Percentiles rank a stretch among this genome's conserved stretches.
Evolutionary conservation across 306 rosid genomes (phyloP).

Genomic region (Coriaria nepalensis): DNA sequence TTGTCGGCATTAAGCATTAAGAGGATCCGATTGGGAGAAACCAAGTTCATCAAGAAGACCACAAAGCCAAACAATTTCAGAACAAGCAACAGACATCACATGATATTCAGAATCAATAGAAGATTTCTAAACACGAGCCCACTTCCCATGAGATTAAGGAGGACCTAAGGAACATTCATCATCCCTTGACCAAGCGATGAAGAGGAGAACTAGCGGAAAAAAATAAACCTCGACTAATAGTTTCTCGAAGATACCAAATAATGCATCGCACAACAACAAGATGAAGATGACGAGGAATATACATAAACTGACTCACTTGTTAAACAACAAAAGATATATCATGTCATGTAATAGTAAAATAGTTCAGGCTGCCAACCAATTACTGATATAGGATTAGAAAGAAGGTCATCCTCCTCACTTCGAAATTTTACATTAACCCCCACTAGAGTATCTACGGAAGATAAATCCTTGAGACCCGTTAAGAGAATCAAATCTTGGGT

Average conservation of each 20-base stretch:
- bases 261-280: neutral
- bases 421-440: neutral
- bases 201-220: no score
- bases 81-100: no score
- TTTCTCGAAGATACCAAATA: neutral
- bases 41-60: no score
- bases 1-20: no score
- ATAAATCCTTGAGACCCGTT: neutral
- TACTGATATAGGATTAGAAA: neutral
- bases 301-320: neutral
- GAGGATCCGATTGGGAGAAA: no score
- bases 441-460: neutral
- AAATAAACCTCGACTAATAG: neutral
- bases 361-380: neutral
- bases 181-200: no score
- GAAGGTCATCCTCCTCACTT: neutral
- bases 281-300: neutral
- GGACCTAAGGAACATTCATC: no score
- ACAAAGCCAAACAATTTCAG: no score
- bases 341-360: neutral
- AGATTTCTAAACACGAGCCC: no score
- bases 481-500: neutral
- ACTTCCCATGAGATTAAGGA: no score
- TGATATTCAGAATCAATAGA: no score
- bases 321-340: neutral